Percentiles rank a stretch among this genome's conserved stretches.
Conservation (phyloP, 441 rosid genomes). For the Aquilaria agallochum region DNA sequence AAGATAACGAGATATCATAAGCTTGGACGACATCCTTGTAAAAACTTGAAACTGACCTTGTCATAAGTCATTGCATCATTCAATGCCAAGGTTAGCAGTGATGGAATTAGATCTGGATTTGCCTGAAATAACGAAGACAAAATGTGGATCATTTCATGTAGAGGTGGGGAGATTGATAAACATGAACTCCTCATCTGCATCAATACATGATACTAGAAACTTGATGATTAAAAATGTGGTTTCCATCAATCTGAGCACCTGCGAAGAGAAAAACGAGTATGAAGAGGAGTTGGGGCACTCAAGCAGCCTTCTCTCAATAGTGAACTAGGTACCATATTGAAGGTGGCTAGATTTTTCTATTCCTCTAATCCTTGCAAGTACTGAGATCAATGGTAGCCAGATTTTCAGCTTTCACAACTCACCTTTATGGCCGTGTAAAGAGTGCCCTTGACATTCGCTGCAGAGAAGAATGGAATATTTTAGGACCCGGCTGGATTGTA, state of each 20-base stretch:
- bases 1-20: conserved; percentile 8
- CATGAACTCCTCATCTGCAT: no score
- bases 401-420: not conserved
- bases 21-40: not conserved
- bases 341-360: no score
- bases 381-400: no score
- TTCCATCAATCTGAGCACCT: no score
- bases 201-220: no score
- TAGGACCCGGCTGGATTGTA: conserved; percentile 9
- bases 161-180: not conserved
- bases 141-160: not conserved
- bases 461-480: conserved; percentile 15
- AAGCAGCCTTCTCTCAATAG: no score
- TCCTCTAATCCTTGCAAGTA: no score
- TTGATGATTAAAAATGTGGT: not conserved
- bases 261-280: no score
- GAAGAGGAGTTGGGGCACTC: no score
- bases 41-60: conserved; percentile 48
- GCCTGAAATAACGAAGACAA: conserved; percentile 26
- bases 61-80: conserved; percentile 84
- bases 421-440: conserved; percentile 55
- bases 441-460: conserved; percentile 63
- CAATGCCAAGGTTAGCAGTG: conserved; percentile 66
- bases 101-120: conserved; percentile 64
- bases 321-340: no score